Base-by-base conservation (phyloP, 2,329 filamentous ascomycete genomes). In the Aspergillus pseudoglaucus region DNA sequence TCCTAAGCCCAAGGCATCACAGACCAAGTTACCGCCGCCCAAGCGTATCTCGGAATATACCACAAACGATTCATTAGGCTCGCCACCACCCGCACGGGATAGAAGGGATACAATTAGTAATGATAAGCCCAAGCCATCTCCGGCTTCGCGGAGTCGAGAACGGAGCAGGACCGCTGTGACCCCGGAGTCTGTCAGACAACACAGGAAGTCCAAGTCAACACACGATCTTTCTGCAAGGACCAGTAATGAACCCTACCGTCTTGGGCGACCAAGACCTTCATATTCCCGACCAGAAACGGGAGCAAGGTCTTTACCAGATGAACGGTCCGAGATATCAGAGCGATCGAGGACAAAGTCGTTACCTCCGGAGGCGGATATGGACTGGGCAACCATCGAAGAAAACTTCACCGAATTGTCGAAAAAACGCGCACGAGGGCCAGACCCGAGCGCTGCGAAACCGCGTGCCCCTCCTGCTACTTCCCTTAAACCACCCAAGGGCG, bases 21-120 rank as follows among this genome's bases (percentile, higher is more conserved):
- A 67, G 37, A 62, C 68, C 5, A 72, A 74, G 63, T 45, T 67
- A 62, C 58, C 66, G 59, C 54, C 58, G 12, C 65, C 62, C 18
- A 76, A 73, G 55, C 67, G 74, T 46, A 69, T 74, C 10, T 71
- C 63, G 23, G 54, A 67, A 44, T 66, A 70, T 51, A 67, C 65
- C 39, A 62, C 57, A 6, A 66, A 70, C 49, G 57, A 65, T 37
- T 47, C 51, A 41, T n/a, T 58, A 5, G 55, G 44, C 15, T 50
- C 25, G 9, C 25, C 25, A 12, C 25, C 62, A 10, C 53, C 61
- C 41, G 54, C 61, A 48, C 55, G 53, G 6, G 59, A 54, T 2
- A 67, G 57, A 41, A 57, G 57, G 32, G 59, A 65, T 5, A 45
- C 54, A 7, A 58, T 50, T 3, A 62, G 57, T 15, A 57, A 62